phyloP scores from a whole-genome alignment of 441 rosid species.

The Gossypium gossypioides region DNA sequence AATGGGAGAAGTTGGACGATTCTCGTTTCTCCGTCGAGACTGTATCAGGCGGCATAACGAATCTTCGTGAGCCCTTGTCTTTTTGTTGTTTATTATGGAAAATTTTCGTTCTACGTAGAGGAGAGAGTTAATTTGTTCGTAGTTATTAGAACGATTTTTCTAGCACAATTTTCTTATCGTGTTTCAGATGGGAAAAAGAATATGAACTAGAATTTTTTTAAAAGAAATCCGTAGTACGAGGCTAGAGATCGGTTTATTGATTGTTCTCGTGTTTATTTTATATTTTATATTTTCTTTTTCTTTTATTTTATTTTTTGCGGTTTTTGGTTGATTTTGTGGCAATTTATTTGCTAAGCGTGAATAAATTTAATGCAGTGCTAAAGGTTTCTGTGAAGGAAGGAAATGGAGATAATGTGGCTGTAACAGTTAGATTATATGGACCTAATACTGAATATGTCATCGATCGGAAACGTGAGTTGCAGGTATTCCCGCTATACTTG shows the following conservation, averaged over 20 bases:
- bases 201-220: not conserved
- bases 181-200: not conserved
- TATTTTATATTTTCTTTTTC: not conserved
- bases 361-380: slow-evolving; percentile 42
- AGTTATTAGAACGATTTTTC: not conserved
- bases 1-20: slow-evolving; percentile 60
- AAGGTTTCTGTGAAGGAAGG: slow-evolving; percentile 76
- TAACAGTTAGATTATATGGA: slow-evolving; percentile 83
- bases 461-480: slow-evolving; percentile 64
- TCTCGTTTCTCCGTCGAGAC: slow-evolving; percentile 61
- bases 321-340: not conserved
- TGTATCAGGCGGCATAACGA: slow-evolving; percentile 90
- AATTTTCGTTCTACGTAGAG: not conserved
- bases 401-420: slow-evolving; percentile 31
- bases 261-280: not conserved
- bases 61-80: slow-evolving; percentile 51
- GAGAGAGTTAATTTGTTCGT: not conserved
- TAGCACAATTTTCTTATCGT: not conserved
- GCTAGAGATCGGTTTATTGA: not conserved
- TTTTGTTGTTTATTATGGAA: not conserved
- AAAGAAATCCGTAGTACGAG: not conserved
- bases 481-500: slow-evolving; percentile 27
- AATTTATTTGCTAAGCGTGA: not conserved
- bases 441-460: slow-evolving; percentile 90
- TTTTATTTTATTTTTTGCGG: not conserved